Evolutionary conservation across 306 rosid genomes (phyloP), one percentile per base, ranked within the genome.

Genomic region (Quercus glauca): DNA sequence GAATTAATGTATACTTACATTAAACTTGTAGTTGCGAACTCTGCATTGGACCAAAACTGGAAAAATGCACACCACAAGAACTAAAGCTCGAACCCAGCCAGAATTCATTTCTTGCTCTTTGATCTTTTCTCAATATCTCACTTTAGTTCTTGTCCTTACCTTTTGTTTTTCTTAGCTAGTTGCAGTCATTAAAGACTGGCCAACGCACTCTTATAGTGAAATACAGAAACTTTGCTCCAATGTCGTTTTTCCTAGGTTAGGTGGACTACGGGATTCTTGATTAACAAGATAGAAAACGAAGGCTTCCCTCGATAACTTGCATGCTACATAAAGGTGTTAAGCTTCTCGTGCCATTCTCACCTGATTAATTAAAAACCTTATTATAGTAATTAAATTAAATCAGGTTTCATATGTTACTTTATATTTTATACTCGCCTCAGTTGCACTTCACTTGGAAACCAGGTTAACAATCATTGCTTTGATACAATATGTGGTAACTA

Each of bases 161-260:
- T 71, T 37, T n/a, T 28, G 7, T 73, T 3, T 6, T 67, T 59
- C 53, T n/a, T 69, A 43, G 79, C 73, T 81, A 31, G 83, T 72
- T 88, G 84, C 61, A 73, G 83, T 79, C 88, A 83, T 19, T 55
- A 28, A 80, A 71, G 88, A 87, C 89, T 56, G 12, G 76, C 82
- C 82, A 89, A 83, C 85, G 73, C 87, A 81, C 23, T 67, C 83
- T 88, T 91, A 87, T 89, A 94, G 84, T 65, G 59, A 67, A 19
- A 68, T 45, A 55, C 31, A 74, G 28, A 41, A 65, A 75, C 87
- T 79, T 77, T 73, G 98, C 84, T 88, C 86, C 87, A 63, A 85
- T 77, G 98, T 94, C 97, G 86, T 90, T 92, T 89, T 94, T 80
- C 43, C 80, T 70, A 74, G 73, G 89, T 94, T 92, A 91, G 98